Evolutionary conservation across 2,329 filamentous ascomycete species (phyloP), one percentile per base, ranked within the genome.

Genomic region (Neofusicoccum ribis): DNA sequence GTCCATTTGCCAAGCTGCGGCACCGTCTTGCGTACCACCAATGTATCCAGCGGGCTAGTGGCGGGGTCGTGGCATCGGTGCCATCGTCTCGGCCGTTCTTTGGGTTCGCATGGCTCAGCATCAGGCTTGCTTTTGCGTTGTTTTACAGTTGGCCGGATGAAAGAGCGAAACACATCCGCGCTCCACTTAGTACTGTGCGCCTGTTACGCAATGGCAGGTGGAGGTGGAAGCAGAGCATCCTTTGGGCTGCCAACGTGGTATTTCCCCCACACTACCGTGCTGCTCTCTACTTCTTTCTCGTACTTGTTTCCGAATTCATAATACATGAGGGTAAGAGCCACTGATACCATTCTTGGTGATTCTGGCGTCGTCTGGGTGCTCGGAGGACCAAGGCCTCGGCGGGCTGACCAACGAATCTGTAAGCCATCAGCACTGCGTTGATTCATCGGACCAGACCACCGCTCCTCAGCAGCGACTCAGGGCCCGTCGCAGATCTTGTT

Each of bases 351-450:
- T n/a, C 23, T 43, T 59, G 37, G 12, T 41, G 3, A 17, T 56
- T 43, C 27, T 23, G 51, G 9, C 37, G 51, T 43, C 9, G 9
- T 15, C 37, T 41, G 36, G 36, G 2, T 27, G 17, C 51, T 20
- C 23, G 54, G 41, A 8, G 27, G 1, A 59, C 54, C 54, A 59
- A 59, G 54, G 54, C 14, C 54, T 46, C 39, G 54, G 54, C 54
- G 54, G 27, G 41, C 54, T 46, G 12, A 23, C 20, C 23, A 44
- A 39, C 27, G 39, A 31, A 46, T 34, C 3, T 12, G 39, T 59
- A 15, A 14, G 15, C 31, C 39, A n/a, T 54, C 51, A 39, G 51
- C 51, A 54, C 17, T 27, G 51, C 34, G 27, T 31, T 5, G 27
- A 7, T 31, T 31, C 27, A 31, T 31, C 51, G 36, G 39, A 41